Conservation (phyloP, 495 filamentous ascomycete genomes). For the Lepidopterella palustris region DNA sequence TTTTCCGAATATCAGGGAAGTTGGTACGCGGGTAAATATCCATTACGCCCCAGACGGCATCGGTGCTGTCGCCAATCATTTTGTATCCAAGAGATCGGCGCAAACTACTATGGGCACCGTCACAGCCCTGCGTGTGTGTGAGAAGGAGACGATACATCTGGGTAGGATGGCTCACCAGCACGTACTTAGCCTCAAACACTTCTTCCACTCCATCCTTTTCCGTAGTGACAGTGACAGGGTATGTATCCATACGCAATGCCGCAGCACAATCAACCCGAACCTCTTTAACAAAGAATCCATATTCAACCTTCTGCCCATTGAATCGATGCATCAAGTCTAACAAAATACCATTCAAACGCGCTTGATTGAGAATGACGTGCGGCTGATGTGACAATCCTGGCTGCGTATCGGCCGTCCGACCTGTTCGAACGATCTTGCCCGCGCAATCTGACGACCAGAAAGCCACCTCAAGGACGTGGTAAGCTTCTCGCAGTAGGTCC, state of each 20-base stretch:
- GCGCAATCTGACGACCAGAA: slow-evolving; percentile 37
- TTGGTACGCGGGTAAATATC: slow-evolving; percentile 67
- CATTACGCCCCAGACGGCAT: slow-evolving; percentile 78
- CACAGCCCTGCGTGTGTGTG: slow-evolving; percentile 51
- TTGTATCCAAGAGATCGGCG: slow-evolving; percentile 60
- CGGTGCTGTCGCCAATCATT: slow-evolving; percentile 69
- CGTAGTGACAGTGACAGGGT: slow-evolving; percentile 50
- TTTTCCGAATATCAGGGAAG: slow-evolving; percentile 69
- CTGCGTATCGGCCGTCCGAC: slow-evolving; percentile 54
- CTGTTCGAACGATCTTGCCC: slow-evolving; percentile 47
- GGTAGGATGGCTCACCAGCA: slow-evolving; percentile 45
- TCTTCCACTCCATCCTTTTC: slow-evolving; percentile 48
- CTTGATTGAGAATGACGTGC: slow-evolving; percentile 74
- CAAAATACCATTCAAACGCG: slow-evolving; percentile 59
- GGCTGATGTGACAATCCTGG: slow-evolving; percentile 60
- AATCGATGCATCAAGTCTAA: slow-evolving; percentile 45
- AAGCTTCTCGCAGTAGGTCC: slow-evolving; percentile 62
- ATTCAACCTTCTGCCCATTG: slow-evolving; percentile 50
- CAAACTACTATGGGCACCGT: slow-evolving; percentile 68
- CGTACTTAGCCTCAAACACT: slow-evolving; percentile 59
- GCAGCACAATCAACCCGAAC: slow-evolving; percentile 47
- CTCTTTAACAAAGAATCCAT: slow-evolving; percentile 51
- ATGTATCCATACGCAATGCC: slow-evolving; percentile 40
- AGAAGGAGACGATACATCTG: not conserved
- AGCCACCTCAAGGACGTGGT: slow-evolving; percentile 57